Percentiles rank a stretch among this genome's conserved stretches.
phyloP scores from a whole-genome alignment of 768 basidiomycete species.

The Gyrodon lividus region DNA sequence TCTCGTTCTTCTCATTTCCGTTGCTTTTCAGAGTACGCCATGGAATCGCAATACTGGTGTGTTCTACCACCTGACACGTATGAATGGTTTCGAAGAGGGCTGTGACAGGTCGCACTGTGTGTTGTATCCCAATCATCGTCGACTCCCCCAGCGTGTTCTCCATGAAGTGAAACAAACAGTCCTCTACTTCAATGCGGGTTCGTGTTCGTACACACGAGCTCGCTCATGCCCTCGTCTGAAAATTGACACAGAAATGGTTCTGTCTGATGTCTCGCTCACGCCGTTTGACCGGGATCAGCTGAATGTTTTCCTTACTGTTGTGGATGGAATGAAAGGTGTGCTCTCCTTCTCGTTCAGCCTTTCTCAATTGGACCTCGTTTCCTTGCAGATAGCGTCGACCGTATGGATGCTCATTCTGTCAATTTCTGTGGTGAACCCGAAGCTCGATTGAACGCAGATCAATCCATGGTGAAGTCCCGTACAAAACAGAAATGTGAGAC shows the following conservation, averaged over 20 bases:
- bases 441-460: conserved; percentile 31
- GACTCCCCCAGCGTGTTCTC: background rate
- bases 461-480: too few relatives aligned
- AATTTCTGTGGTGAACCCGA: conserved; percentile 37
- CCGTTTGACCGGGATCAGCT: background rate
- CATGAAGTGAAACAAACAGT: background rate
- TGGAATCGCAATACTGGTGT: conserved; percentile 6
- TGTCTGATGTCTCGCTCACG: background rate
- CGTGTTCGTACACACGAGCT: background rate
- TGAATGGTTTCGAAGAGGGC: background rate
- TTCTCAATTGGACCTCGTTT: background rate
- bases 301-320: background rate
- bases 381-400: background rate
- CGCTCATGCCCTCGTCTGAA: background rate
- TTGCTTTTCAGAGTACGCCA: background rate
- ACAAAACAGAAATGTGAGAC: too few relatives aligned
- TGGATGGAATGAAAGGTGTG: background rate
- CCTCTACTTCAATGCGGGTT: background rate
- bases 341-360: background rate
- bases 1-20: background rate
- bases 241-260: background rate
- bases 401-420: background rate
- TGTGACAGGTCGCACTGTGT: background rate
- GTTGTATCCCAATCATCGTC: too few relatives aligned
- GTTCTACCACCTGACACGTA: background rate